Conservation (phyloP, 768 basidiomycete species). For the Boletus tomentosulus region DNA sequence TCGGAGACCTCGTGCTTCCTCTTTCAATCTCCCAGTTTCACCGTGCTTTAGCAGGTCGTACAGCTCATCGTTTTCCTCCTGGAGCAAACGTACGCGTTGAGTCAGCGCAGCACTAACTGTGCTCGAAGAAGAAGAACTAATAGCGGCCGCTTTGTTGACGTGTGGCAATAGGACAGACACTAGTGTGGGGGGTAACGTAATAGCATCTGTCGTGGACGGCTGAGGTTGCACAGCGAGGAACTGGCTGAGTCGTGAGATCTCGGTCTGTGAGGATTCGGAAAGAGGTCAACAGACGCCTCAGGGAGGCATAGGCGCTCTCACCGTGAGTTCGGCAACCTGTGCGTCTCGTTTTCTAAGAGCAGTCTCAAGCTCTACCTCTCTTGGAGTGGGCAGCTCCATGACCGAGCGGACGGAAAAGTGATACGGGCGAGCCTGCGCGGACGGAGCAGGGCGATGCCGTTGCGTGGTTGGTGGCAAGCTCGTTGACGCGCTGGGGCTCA, state of each 20-base stretch:
- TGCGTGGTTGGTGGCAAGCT: slow-evolving; percentile 31
- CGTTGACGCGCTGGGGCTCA: slow-evolving; percentile 21
- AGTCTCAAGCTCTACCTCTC: slow-evolving; percentile 80
- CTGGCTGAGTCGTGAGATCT: slow-evolving; percentile 64
- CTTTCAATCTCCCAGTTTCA: slow-evolving; percentile 78
- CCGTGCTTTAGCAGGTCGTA: slow-evolving; percentile 70
- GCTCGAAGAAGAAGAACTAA: slow-evolving; percentile 38
- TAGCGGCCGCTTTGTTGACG: slow-evolving; percentile 40
- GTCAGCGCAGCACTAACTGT: slow-evolving; percentile 72
- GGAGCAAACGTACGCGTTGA: slow-evolving; percentile 66
- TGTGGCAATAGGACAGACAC: slow-evolving; percentile 68
- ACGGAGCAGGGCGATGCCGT: slow-evolving; percentile 15
- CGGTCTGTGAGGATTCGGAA: slow-evolving; percentile 48
- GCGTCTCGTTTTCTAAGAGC: slow-evolving; percentile 71
- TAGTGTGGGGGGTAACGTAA: slow-evolving; percentile 68
- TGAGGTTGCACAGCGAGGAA: slow-evolving; percentile 57
- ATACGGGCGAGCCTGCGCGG: slow-evolving; percentile 12
- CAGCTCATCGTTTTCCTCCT: slow-evolving; percentile 86
- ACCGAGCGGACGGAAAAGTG: slow-evolving; percentile 11
- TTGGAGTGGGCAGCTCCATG: slow-evolving; percentile 69
- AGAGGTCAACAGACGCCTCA: slow-evolving; percentile 16
- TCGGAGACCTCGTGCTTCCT: slow-evolving; percentile 69
- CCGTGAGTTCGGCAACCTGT: slow-evolving; percentile 68
- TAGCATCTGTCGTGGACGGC: slow-evolving; percentile 54
- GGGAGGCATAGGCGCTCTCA: slow-evolving; percentile 33